phyloP scores from a whole-genome alignment of 2,329 filamentous ascomycete genomes.

The Thielaviopsis ethacetica region DNA sequence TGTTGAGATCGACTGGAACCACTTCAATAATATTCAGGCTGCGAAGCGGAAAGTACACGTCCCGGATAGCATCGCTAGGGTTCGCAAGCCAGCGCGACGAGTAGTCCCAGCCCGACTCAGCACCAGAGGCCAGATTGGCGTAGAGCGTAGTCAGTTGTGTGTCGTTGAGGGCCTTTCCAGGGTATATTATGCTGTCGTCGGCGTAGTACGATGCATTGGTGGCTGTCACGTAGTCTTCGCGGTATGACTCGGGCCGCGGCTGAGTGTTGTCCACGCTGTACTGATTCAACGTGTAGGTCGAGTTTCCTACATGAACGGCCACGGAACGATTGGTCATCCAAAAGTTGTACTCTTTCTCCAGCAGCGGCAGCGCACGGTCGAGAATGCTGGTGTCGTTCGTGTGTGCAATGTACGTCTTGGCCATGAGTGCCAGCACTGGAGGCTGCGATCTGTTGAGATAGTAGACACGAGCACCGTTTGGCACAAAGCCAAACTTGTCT shows the following conservation, averaged over 20 bases:
- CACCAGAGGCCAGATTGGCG: constrained; percentile 45
- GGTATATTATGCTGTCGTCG: constrained; percentile 40
- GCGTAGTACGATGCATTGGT: constrained; percentile 49
- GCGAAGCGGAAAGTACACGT: constrained; percentile 48
- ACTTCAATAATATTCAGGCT: constrained; percentile 42
- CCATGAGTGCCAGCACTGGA: constrained; percentile 49
- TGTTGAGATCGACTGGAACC: constrained; percentile 50
- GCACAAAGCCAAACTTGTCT: constrained; percentile 47
- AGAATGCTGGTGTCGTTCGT: constrained; percentile 45
- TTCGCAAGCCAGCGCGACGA: constrained; percentile 39
- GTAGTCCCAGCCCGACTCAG: constrained; percentile 53
- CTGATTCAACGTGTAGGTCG: constrained; percentile 38
- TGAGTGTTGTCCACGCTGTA: constrained; percentile 48
- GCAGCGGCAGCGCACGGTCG: constrained; percentile 41
- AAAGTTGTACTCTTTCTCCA: constrained; percentile 48
- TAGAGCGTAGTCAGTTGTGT: constrained; percentile 37
- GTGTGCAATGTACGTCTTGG: constrained; percentile 45
- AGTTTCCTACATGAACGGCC: constrained; percentile 27
- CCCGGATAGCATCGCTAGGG: constrained; percentile 39
- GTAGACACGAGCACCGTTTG: constrained; percentile 51
- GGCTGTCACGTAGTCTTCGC: constrained; percentile 49
- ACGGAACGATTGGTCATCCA: constrained; percentile 46
- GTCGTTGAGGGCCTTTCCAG: constrained; percentile 33
- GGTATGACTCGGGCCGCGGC: constrained; percentile 50
- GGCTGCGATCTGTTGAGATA: constrained; percentile 54